Evolutionary conservation across 2,329 filamentous ascomycete genomes (phyloP), one percentile per base, ranked within the genome.

Genomic region (Bimuria novae-zelandiae): DNA sequence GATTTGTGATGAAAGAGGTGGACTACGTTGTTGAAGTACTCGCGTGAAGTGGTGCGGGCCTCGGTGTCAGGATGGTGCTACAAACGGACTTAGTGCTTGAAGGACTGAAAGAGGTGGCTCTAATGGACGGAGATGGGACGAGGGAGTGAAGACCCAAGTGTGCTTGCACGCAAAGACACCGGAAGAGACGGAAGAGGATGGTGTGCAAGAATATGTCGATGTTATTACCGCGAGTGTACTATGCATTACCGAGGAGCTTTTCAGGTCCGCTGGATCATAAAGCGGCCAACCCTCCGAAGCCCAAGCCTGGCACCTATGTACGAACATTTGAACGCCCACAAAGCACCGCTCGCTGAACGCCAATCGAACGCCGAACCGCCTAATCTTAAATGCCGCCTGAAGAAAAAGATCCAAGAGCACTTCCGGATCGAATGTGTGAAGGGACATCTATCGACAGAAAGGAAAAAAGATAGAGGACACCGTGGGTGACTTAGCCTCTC

Each of bases 181-280:
- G 30, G 16, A 11, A 32, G 7, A 22, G 27, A 19, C 8, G 49
- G 21, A 36, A 51, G 25, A 58, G 43, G 61, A 43, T 36, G 42
- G 40, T 29, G 7, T 43, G 27, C 19, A 22, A n/a, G 23, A 33
- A 32, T n/a, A 33, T 17, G 27, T 44, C 17, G 25, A 17, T 41
- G 25, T 49, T 52, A 52, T 50, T 44, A 39, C 54, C 60, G 46
- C 52, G 27, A 42, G 33, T 52, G 55, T 62, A 69, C 59, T 67
- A 67, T 69, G 69, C 59, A 70, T 65, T 69, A 68, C 56, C 62
- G 53, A 58, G 55, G 43, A 14, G 17, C 21, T 17, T 19, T 29
- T 25, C 40, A n/a, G 25, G 21, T 22, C 6, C 29, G 29, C 40
- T 7, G n/a, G 8, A 23, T 39, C 23, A 30, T 37, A n/a, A 37